Percentiles rank a stretch among this genome's conserved stretches.
Evolutionary conservation across 805 yeast species (phyloP).

Genomic region (Starmera quercuum): DNA sequence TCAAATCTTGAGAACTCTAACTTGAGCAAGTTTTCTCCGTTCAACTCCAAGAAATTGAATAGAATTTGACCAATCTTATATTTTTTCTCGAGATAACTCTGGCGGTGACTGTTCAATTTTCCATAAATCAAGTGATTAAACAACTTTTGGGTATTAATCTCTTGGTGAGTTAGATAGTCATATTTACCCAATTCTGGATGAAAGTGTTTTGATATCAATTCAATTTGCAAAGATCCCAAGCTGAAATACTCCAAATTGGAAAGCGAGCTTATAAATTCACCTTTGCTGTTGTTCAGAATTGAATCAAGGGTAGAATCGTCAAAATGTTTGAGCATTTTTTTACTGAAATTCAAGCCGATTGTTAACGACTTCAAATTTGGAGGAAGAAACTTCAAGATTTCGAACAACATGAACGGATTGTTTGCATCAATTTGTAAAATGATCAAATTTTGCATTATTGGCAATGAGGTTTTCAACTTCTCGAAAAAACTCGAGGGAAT

Average conservation of each 20-base stretch:
- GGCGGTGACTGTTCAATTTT: not conserved
- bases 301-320: not conserved
- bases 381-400: slow-evolving; percentile 21
- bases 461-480: not conserved
- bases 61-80: slow-evolving; percentile 3
- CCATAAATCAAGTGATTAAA: not conserved
- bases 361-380: slow-evolving; percentile 1
- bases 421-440: slow-evolving; percentile 5
- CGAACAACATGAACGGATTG: slow-evolving; percentile 1
- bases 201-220: slow-evolving; percentile 1
- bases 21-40: slow-evolving; percentile 3
- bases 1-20: slow-evolving; percentile 16
- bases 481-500: not conserved
- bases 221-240: slow-evolving; percentile 3
- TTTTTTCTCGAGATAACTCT: not conserved
- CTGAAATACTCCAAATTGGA: slow-evolving; percentile 6
- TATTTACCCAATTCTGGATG: slow-evolving; percentile 9
- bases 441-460: slow-evolving; percentile 2
- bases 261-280: not conserved
- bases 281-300: too few relatives aligned
- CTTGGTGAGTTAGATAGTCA: slow-evolving; percentile 1
- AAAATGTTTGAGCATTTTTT: slow-evolving; percentile 3
- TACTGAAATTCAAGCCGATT: slow-evolving; percentile 6
- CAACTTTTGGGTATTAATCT: not conserved
- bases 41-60: slow-evolving; percentile 3